phyloP scores from a whole-genome alignment of 345 rosid species.

The Ricinus communis region DNA sequence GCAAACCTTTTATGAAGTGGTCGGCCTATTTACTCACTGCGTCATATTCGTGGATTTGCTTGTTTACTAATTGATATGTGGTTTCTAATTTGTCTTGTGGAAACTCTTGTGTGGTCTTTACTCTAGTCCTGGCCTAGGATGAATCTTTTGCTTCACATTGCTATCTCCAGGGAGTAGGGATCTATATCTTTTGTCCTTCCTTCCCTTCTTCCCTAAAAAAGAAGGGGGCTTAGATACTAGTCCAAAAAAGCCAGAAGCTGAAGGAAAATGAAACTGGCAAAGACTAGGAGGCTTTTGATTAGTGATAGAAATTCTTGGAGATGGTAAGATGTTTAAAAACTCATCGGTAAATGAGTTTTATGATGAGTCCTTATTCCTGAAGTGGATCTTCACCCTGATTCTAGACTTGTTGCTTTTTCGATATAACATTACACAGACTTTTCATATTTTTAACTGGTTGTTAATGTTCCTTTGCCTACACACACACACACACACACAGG shows the following conservation, averaged over 20 bases:
- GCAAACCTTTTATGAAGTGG: background rate
- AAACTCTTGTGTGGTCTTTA: background rate
- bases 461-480: background rate
- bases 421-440: background rate
- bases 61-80: background rate
- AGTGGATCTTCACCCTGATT: background rate
- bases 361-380: background rate
- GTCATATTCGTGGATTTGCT: background rate
- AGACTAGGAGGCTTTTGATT: background rate
- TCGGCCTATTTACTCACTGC: background rate
- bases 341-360: no score
- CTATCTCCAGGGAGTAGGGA: background rate
- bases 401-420: background rate
- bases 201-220: no score
- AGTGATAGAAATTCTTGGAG: background rate
- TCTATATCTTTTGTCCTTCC: background rate
- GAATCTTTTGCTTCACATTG: background rate
- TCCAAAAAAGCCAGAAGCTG: no score
- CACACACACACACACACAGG: background rate
- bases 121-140: background rate
- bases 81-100: background rate
- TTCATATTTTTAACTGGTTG: background rate
- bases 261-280: no score
- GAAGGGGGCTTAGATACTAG: no score
- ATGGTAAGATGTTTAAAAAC: background rate